A percentile compares a stretch with the other conserved stretches of the same genome.
Conservation (phyloP, 2,329 filamentous ascomycete species). For the Fusarium liriodendri region DNA sequence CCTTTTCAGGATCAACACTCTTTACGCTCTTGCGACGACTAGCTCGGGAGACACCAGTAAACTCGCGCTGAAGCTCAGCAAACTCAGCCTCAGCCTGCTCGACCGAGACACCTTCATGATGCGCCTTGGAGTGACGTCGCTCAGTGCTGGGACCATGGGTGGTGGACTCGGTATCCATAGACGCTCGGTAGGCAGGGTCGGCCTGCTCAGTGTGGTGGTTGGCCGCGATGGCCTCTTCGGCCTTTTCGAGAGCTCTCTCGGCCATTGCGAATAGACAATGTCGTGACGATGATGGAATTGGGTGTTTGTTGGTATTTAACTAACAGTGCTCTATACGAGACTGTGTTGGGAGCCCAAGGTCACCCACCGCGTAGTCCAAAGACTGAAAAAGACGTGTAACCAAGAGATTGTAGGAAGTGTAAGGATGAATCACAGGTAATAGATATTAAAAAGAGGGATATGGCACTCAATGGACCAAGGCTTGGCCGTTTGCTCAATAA, state of each 20-base stretch:
- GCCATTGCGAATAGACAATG: conserved; percentile 36
- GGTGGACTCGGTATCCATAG: conserved; percentile 46
- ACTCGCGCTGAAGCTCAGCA: conserved; percentile 71
- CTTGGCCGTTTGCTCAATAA: neutral
- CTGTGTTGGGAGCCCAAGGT: conserved; percentile 43
- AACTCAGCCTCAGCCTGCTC: conserved; percentile 78
- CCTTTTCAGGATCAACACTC: conserved; percentile 69
- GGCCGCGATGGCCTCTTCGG: conserved; percentile 44
- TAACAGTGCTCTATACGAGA: conserved; percentile 29
- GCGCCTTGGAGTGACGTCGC: conserved; percentile 30
- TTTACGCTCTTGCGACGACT: conserved; percentile 51
- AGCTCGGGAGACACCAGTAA: conserved; percentile 66
- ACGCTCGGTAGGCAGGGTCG: conserved; percentile 37
- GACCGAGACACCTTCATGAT: conserved; percentile 68
- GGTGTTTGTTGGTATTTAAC: conserved; percentile 1
- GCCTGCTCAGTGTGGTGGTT: conserved; percentile 43
- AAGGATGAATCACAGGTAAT: neutral
- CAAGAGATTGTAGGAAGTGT: neutral
- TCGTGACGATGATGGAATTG: neutral
- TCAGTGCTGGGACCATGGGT: conserved; percentile 38
- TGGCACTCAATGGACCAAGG: conserved; percentile 7
- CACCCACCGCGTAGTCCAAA: conserved; percentile 35
- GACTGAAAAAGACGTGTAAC: neutral
- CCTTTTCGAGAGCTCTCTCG: conserved; percentile 44
- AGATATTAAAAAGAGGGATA: conserved; percentile 13